These are phyloP conservation scores for Monascus ruber DNA, from an alignment of 2,329 filamentous ascomycete genomes.

Conservation along the genomic window DNA sequence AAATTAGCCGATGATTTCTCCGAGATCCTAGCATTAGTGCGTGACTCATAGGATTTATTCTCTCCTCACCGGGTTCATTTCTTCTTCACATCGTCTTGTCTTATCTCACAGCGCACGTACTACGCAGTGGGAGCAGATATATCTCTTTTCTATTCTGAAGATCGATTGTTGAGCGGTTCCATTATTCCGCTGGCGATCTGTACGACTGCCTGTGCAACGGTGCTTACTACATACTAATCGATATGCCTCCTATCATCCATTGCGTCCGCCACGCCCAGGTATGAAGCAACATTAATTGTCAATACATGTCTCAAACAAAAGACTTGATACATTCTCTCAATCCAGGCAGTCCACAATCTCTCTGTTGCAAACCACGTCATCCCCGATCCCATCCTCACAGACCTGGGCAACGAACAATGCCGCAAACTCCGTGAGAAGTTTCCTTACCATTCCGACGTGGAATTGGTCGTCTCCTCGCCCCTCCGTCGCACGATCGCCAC, in stretches of 20 bases:
- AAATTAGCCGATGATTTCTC: no score
- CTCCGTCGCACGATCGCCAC: conserved; percentile 74
- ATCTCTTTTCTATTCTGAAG: no score
- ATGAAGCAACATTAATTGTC: conserved; percentile 5
- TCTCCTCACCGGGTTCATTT: no score
- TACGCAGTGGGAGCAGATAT: no score
- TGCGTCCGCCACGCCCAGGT: conserved; percentile 38
- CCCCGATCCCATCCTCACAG: conserved; percentile 67
- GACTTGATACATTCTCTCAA: neutral
- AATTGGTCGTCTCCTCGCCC: conserved; percentile 65
- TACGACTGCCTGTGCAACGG: neutral
- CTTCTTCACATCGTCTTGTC: no score
- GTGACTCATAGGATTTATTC: no score
- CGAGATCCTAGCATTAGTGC: no score
- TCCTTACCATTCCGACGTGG: conserved; percentile 52
- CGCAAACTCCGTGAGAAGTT: conserved; percentile 50
- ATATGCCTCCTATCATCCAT: conserved; percentile 33
- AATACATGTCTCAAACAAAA: neutral
- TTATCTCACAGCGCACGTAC: no score
- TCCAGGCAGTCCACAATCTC: conserved; percentile 71
- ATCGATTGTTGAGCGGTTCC: no score
- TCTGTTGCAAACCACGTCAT: conserved; percentile 56
- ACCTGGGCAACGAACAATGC: conserved; percentile 67
- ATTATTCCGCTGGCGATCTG: no score
- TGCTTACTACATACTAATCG: conserved; percentile 1